Percentiles rank a stretch among this genome's conserved stretches.
These are phyloP conservation scores for Vigna radiata DNA, from an alignment of 306 rosid species.

Conservation along the genomic window DNA sequence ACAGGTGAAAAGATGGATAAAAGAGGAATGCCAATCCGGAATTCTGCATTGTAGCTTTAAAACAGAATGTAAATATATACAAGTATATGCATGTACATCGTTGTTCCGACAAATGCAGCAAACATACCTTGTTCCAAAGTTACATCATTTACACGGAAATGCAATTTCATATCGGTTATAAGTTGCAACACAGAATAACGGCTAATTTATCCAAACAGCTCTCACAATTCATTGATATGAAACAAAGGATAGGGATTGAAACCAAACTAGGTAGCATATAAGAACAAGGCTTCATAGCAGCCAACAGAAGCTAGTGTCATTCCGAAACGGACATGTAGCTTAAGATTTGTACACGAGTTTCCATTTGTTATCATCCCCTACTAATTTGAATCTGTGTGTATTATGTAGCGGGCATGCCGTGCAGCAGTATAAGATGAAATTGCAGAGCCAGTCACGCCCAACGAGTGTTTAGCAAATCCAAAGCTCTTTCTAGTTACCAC, in stretches of 20 bases:
- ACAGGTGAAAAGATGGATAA: background rate
- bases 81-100: background rate
- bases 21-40: background rate
- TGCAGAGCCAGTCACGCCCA: conserved; percentile 67
- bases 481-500: conserved; percentile 69
- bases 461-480: conserved; percentile 68
- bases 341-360: conserved; percentile 44
- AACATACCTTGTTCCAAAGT: conserved; percentile 2
- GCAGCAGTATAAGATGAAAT: conserved; percentile 68
- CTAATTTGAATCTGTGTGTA: conserved; percentile 44
- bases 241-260: conserved; percentile 31
- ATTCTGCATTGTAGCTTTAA: conserved; percentile 10
- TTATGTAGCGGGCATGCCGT: conserved; percentile 46
- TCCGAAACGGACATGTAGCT: conserved; percentile 37
- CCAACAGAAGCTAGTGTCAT: conserved; percentile 30
- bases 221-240: conserved; percentile 11
- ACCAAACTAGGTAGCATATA: conserved; percentile 37
- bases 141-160: conserved; percentile 26
- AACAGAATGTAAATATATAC: background rate
- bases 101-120: conserved; percentile 15
- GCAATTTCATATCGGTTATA: conserved; percentile 15
- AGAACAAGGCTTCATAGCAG: conserved; percentile 36
- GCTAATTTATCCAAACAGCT: conserved; percentile 33
- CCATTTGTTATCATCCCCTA: conserved; percentile 18
- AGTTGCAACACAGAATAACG: conserved; percentile 33